Conservation (phyloP, 345 rosid species). For the Syzygium grande region DNA sequence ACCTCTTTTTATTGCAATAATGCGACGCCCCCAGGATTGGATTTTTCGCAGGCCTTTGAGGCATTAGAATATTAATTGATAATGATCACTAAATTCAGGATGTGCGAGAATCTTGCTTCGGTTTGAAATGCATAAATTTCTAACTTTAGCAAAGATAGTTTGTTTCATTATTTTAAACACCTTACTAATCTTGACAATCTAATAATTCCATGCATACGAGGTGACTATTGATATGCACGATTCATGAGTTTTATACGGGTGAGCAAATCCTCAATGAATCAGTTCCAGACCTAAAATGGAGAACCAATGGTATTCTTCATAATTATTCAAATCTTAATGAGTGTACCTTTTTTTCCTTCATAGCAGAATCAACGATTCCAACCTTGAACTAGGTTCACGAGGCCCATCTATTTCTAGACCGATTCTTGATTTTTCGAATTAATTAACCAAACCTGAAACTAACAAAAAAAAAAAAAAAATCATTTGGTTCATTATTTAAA, state of each 20-base stretch:
- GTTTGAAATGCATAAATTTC: background rate
- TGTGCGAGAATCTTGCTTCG: background rate
- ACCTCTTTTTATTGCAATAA: background rate
- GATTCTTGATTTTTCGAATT: background rate
- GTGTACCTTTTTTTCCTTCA: background rate
- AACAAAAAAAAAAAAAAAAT: too few relatives aligned
- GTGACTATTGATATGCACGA: background rate
- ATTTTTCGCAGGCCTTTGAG: background rate
- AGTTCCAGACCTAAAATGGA: background rate
- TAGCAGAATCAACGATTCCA: background rate
- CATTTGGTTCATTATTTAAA: rapidly evolving
- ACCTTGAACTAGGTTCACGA: background rate
- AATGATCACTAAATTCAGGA: background rate
- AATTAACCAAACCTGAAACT: too few relatives aligned
- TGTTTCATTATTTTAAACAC: background rate
- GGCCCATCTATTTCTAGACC: too few relatives aligned
- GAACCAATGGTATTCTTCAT: background rate
- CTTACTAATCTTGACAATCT: background rate
- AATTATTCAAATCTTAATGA: background rate
- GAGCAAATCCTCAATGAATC: rapidly evolving
- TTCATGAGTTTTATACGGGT: background rate
- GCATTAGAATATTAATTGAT: background rate
- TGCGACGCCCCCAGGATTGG: background rate
- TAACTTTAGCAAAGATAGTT: background rate
- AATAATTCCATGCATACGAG: background rate